phyloP scores from a whole-genome alignment of 345 rosid genomes.

The Hibiscus tridactylites region DNA sequence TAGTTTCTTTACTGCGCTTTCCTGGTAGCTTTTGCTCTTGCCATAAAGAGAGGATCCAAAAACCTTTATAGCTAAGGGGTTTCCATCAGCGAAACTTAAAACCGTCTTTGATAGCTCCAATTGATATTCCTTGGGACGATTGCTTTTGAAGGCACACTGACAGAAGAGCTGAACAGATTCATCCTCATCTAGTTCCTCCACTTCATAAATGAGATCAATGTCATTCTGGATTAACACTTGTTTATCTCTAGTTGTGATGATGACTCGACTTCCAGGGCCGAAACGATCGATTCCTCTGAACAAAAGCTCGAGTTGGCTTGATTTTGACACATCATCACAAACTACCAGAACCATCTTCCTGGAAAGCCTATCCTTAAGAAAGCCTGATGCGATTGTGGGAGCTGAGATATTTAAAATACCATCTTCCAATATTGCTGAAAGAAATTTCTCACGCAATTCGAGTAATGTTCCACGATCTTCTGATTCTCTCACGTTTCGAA shows the following conservation, averaged over 20 bases:
- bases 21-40: conserved; percentile 16
- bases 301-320: background rate
- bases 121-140: conserved; percentile 5
- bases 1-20: conserved; percentile 16
- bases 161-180: conserved; percentile 28
- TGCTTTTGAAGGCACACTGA: conserved; percentile 14
- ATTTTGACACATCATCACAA: background rate
- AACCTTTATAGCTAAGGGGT: conserved; percentile 38
- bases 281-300: background rate
- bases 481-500: no score
- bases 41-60: conserved; percentile 23
- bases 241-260: background rate
- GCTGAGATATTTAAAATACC: no score
- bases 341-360: no score
- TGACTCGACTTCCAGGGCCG: background rate
- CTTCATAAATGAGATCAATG: background rate
- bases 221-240: background rate
- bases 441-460: no score
- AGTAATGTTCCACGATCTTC: no score
- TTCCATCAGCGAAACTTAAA: conserved; percentile 26
- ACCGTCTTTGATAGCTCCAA: conserved; percentile 15
- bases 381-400: no score
- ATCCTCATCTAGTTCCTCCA: conserved; percentile 11
- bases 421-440: no score
- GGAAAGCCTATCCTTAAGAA: no score